phyloP scores from a whole-genome alignment of 2,329 filamentous ascomycete genomes.

The Fusarium hostae region DNA sequence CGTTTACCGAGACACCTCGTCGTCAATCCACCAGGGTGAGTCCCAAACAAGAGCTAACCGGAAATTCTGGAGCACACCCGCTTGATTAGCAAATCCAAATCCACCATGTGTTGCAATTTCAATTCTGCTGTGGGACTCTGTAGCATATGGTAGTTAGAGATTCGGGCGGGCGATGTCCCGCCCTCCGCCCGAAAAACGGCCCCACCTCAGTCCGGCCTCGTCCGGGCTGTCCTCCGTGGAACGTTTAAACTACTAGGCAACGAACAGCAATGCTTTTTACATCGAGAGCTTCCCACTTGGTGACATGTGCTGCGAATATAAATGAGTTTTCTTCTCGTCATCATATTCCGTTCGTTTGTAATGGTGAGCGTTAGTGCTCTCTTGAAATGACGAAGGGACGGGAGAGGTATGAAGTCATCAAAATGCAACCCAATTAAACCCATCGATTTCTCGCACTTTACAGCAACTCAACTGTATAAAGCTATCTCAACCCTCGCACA shows the following conservation, averaged over 20 bases:
- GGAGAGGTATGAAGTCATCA: slow-evolving; percentile 15
- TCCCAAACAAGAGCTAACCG: too few species aligned
- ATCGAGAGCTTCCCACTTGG: background rate
- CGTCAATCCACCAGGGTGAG: too few species aligned
- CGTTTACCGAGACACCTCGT: too few species aligned
- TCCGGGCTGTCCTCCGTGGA: background rate
- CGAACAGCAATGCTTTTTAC: background rate
- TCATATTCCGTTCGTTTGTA: background rate
- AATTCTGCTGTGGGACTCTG: too few species aligned
- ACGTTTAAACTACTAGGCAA: background rate
- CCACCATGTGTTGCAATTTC: too few species aligned
- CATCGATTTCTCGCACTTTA: background rate
- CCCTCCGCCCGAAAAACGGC: background rate
- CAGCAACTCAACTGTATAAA: background rate
- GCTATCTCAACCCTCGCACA: background rate
- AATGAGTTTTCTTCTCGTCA: background rate
- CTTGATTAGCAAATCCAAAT: too few species aligned
- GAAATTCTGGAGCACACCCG: too few species aligned
- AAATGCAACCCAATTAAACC: background rate
- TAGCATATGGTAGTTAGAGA: too few species aligned
- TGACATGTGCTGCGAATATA: background rate
- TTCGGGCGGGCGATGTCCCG: too few species aligned
- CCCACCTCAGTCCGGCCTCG: background rate
- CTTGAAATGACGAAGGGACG: slow-evolving; percentile 2
- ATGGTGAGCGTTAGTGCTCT: background rate